Conservation (phyloP, 2,329 filamentous ascomycete genomes). For the Aspergillus chevalieri region DNA sequence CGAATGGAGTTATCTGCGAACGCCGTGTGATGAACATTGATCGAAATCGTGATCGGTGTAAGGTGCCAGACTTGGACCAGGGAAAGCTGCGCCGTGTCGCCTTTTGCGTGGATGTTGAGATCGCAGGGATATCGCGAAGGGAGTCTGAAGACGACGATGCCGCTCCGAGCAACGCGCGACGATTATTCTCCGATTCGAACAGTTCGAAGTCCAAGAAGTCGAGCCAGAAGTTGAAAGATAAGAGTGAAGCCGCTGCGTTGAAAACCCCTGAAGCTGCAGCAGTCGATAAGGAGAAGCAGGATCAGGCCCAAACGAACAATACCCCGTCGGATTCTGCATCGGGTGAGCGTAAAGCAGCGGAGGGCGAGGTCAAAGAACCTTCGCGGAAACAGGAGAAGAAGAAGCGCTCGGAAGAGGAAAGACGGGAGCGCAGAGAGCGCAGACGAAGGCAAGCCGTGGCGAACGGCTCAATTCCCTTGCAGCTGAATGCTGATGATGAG, state of each 20-base stretch:
- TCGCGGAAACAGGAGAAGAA: slow-evolving; percentile 90
- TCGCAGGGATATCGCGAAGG: slow-evolving; percentile 80
- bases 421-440: slow-evolving; percentile 86
- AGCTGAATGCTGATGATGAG: slow-evolving; percentile 65
- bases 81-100: slow-evolving; percentile 80
- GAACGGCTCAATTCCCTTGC: slow-evolving; percentile 79
- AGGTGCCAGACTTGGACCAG: slow-evolving; percentile 70
- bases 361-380: slow-evolving; percentile 34
- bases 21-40: slow-evolving; percentile 81
- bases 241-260: slow-evolving; percentile 66
- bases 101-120: slow-evolving; percentile 96
- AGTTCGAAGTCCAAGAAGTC: slow-evolving; percentile 28
- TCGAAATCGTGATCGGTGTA: slow-evolving; percentile 68
- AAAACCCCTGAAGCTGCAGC: slow-evolving; percentile 57
- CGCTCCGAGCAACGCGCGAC: slow-evolving; percentile 25
- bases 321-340: slow-evolving; percentile 8
- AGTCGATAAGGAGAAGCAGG: slow-evolving; percentile 52
- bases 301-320: slow-evolving; percentile 15
- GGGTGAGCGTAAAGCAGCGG: slow-evolving; percentile 24
- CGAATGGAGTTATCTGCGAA: slow-evolving; percentile 67
- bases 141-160: slow-evolving; percentile 51
- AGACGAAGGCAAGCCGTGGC: slow-evolving; percentile 78
- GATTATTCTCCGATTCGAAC: slow-evolving; percentile 18
- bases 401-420: slow-evolving; percentile 86
- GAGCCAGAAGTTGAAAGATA: slow-evolving; percentile 58